Base-by-base conservation (phyloP, 192 early-diverging fungal species). In the Rhizoclosmatium sp. region DNA sequence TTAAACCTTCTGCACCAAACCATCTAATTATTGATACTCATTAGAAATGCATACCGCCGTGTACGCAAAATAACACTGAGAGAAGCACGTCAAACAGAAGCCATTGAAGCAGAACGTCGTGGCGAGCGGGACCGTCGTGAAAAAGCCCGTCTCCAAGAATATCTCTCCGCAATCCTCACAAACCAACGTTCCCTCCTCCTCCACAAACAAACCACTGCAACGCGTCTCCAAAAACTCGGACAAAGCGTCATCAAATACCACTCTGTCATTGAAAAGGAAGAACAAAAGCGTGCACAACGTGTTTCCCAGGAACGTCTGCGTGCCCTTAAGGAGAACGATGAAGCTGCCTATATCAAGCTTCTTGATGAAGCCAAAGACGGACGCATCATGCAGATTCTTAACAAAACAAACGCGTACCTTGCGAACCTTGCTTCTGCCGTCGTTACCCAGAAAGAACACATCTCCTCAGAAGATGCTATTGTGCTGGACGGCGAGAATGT, bases 301-400 rank as follows among this genome's bases (percentile, higher is more conserved):
- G 83, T 96, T 16, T 92, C 93, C 3, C 92, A 95, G 82, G 98
- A 99, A 87, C 95, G 98, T 95, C 87, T 99, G 42, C 91, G 93
- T 78, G 98, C 98, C 40, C 90, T 99, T 78, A 96, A 95, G 88
- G 94, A 92, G 62, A 95, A 98, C 87, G 96, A 99, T 85, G 98
- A 99, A 83, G 97, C 96, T 73, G 96, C 96, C 1, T 99, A 99
- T 82, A 85, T 98, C 81, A 94, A 95, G 80, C 89, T 99, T 59
- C 89, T 99, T 68, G 96, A 98, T 82, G 85, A 96, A 87, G 93
- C 93, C 51, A 99, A 99, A 86, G 96, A 99, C 82, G 98, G 92
- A 49, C 95, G 98, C 83, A 94, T 99, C 72, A 92, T 93, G 46
- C 93, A 96, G 71, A 83, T 99, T 85, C 87, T 99, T 42, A 85